Evolutionary conservation across 2,329 filamentous ascomycete species (phyloP).

Genomic region (Aspergillus fijiensis): DNA sequence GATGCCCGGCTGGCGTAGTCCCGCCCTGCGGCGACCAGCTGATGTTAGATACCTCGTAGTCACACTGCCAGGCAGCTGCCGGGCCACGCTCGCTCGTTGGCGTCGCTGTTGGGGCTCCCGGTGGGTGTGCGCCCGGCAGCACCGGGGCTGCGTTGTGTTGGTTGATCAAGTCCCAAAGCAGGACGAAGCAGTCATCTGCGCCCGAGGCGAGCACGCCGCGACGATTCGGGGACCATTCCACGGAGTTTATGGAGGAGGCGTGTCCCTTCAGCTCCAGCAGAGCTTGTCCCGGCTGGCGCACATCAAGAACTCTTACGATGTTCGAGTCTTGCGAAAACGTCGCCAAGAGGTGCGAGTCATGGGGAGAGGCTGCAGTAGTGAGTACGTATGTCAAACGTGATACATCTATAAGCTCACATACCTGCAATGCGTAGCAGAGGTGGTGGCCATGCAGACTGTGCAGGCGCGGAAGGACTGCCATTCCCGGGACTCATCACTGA

Average conservation of each 20-base stretch:
- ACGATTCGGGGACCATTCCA: constrained; percentile 90
- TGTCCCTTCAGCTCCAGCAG: constrained; percentile 91
- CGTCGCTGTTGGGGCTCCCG: constrained; percentile 32
- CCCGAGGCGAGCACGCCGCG: constrained; percentile 88
- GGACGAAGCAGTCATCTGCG: constrained; percentile 84
- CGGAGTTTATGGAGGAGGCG: constrained; percentile 78
- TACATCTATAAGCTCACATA: constrained; percentile 23
- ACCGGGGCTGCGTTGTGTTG: constrained; percentile 54
- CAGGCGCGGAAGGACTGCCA: constrained; percentile 70
- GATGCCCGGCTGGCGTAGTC: constrained; percentile 33
- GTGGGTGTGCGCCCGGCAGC: constrained; percentile 35
- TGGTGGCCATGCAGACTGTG: constrained; percentile 61
- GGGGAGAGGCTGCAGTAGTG: constrained; percentile 68
- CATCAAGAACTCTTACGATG: constrained; percentile 90
- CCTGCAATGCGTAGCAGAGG: constrained; percentile 46
- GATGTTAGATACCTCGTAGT: constrained; percentile 49
- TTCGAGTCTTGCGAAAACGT: constrained; percentile 94
- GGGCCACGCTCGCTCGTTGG: constrained; percentile 45
- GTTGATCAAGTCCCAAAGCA: constrained; percentile 91
- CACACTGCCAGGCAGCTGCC: constrained; percentile 47
- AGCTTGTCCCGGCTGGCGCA: constrained; percentile 92
- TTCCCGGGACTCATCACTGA: constrained; percentile 51
- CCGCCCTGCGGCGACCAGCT: constrained; percentile 48
- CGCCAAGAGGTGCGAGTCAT: constrained; percentile 92
- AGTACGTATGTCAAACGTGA: constrained; percentile 4